Evolutionary conservation across 805 yeast species (phyloP).

Genomic region (Henningerozyma blattae): DNA sequence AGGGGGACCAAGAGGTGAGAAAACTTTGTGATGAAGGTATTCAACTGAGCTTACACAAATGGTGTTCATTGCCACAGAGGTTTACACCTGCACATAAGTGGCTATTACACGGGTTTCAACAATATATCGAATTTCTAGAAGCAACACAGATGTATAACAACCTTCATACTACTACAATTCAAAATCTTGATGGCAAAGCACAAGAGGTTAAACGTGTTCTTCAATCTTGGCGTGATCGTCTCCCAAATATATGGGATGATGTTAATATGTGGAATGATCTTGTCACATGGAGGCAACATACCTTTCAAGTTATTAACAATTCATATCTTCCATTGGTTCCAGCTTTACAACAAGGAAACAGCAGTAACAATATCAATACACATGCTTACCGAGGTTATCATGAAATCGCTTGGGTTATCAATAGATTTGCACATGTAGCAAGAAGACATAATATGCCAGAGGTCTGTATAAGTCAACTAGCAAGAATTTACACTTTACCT

Average conservation of each 20-base stretch:
- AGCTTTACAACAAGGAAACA: slow-evolving; percentile 59
- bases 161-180: slow-evolving; percentile 79
- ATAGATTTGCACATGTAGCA: slow-evolving; percentile 96
- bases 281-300: slow-evolving; percentile 98
- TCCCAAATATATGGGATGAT: slow-evolving; percentile 96
- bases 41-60: slow-evolving; percentile 78
- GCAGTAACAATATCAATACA: slow-evolving; percentile 65
- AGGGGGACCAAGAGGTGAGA: slow-evolving; percentile 73
- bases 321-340: slow-evolving; percentile 90
- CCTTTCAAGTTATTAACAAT: slow-evolving; percentile 89
- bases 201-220: slow-evolving; percentile 90
- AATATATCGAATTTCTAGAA: slow-evolving; percentile 93
- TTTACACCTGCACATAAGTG: slow-evolving; percentile 79
- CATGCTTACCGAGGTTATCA: slow-evolving; percentile 97
- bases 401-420: slow-evolving; percentile 98
- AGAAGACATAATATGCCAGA: slow-evolving; percentile 94
- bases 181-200: slow-evolving; percentile 81
- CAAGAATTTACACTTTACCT: slow-evolving; percentile 89
- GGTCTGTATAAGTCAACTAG: slow-evolving; percentile 84
- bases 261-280: slow-evolving; percentile 95
- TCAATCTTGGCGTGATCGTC: slow-evolving; percentile 95
- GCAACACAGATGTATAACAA: slow-evolving; percentile 90
- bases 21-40: slow-evolving; percentile 92
- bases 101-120: slow-evolving; percentile 88
- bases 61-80: slow-evolving; percentile 78